Base-by-base conservation (phyloP, 257 asterid species). In the Prunella vulgaris region DNA sequence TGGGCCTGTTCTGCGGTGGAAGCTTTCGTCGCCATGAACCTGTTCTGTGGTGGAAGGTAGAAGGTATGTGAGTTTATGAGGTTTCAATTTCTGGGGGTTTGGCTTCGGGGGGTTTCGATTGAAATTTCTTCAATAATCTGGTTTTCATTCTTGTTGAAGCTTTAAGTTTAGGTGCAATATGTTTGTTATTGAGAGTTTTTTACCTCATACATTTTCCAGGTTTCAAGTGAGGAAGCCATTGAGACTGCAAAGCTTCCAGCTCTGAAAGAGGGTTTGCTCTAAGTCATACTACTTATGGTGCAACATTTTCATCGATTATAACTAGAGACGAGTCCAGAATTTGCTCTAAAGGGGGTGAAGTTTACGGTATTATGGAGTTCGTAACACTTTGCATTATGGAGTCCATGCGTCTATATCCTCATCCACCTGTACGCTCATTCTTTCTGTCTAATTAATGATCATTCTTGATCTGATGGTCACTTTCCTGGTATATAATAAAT, bases 211-310 rank as follows among this genome's bases (percentile, higher is more conserved):
- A 51, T 66, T 63, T 56, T 62, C 14, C 76, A 93, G 98, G 75
- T 93, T 61, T 90, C 98, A 27, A 93, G 97, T 71, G 96, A 90
- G 1, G 97, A 93, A 74, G 82, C 98, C 74, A 83, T 93, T 44
- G 96, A 90, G 84, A 93, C 87, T n/a, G 95, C 97, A 18, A 93
- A 90, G 87, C 86, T 77, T 76, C 92, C 90, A 44, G 98, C 98
- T 6, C 25, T 84, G 69, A 90, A 87, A 85, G 97, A 90, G 79
- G 97, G 98, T 9, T 81, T 93, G 72, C 83, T 93, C 46, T 90
- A 80, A 79, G 87, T 78, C n/a, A 17, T 64, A 3, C 24, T 33
- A 24, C 28, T 37, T 21, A 9, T 53, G 35, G 38, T 33, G 70
- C 30, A 25, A 54, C 25, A 52, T n/a, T 28, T 20, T 69, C 4